Evolutionary conservation across 1,284 basidiomycete genomes (phyloP).

Genomic region (Ustilago trichophora): DNA sequence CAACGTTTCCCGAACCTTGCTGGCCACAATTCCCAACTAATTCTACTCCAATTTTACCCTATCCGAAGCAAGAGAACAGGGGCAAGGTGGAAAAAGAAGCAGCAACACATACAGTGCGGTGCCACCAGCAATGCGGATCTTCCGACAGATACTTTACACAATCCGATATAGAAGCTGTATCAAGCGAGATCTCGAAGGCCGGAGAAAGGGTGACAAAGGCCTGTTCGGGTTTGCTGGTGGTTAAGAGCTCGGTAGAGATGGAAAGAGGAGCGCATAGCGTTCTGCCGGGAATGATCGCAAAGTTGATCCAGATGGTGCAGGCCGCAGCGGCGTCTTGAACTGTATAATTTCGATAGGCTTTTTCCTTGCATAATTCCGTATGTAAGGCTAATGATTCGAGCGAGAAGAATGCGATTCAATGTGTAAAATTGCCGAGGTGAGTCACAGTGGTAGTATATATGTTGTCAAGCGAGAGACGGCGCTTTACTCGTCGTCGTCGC

Average conservation of each 20-base stretch:
- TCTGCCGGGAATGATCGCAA: constrained; percentile 17
- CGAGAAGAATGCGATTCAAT: no score
- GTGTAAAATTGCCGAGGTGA: no score
- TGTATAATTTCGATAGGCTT: no score
- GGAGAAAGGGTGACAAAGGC: not conserved
- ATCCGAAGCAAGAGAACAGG: no score
- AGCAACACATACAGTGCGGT: not conserved
- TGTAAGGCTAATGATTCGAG: no score
- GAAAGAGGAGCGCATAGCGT: constrained; percentile 14
- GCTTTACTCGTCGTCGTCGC: constrained; percentile 44
- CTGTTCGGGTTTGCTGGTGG: not conserved
- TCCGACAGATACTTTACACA: constrained; percentile 23
- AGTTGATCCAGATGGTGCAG: constrained; percentile 23
- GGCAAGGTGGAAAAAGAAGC: not conserved
- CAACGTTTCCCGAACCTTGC: constrained; percentile 1
- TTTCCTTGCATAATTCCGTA: no score
- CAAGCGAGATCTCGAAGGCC: constrained; percentile 1
- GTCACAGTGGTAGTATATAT: no score
- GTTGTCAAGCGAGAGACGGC: no score
- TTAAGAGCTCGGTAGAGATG: constrained; percentile 9
- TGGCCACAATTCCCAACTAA: no score
- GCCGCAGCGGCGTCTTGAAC: not conserved
- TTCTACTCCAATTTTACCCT: no score
- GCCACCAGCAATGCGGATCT: constrained; percentile 20
- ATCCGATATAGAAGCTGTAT: constrained; percentile 7